phyloP scores from a whole-genome alignment of 805 yeast species.

The Cyberlindnera maritima region DNA sequence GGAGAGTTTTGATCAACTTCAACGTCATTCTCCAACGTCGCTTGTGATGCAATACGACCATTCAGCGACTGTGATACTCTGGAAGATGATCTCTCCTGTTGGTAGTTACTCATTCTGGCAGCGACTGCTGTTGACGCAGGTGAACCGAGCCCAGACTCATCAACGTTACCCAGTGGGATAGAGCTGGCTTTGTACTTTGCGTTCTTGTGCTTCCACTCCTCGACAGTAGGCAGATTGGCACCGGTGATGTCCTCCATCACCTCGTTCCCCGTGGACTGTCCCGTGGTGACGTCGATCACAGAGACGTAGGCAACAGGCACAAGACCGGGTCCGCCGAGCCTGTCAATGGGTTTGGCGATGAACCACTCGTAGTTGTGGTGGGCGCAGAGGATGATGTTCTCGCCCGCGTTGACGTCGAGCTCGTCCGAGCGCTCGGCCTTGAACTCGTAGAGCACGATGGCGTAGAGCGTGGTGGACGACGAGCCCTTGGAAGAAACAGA shows the following conservation, averaged over 20 bases:
- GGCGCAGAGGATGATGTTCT: constrained; percentile 88
- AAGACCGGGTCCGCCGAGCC: constrained; percentile 95
- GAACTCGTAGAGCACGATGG: constrained; percentile 83
- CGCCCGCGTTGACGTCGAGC: constrained; percentile 79
- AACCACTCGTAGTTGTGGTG: constrained; percentile 97
- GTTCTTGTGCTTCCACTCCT: constrained; percentile 89
- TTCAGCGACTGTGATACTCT: constrained; percentile 8
- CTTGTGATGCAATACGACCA: constrained; percentile 8
- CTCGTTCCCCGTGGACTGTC: constrained; percentile 53
- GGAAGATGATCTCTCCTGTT: constrained; percentile 1
- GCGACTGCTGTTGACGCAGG: constrained; percentile 6
- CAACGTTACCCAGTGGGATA: constrained; percentile 65
- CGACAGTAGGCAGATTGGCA: constrained; percentile 85
- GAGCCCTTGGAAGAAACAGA: constrained; percentile 22
- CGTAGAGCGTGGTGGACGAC: constrained; percentile 55
- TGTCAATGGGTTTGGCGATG: constrained; percentile 92
- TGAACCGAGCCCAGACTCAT: constrained; percentile 27
- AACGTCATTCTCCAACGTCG: constrained; percentile 7
- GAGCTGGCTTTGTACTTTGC: constrained; percentile 92
- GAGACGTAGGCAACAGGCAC: constrained; percentile 91
- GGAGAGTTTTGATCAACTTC: constrained; percentile 19
- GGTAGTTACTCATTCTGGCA: constrained; percentile 7
- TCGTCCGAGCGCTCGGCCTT: constrained; percentile 79
- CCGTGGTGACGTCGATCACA: constrained; percentile 71
- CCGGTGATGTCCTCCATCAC: constrained; percentile 55